Percentiles rank a stretch among this genome's conserved stretches.
phyloP scores from a whole-genome alignment of 2,329 filamentous ascomycete genomes.

The Sarocladium kiliense region DNA sequence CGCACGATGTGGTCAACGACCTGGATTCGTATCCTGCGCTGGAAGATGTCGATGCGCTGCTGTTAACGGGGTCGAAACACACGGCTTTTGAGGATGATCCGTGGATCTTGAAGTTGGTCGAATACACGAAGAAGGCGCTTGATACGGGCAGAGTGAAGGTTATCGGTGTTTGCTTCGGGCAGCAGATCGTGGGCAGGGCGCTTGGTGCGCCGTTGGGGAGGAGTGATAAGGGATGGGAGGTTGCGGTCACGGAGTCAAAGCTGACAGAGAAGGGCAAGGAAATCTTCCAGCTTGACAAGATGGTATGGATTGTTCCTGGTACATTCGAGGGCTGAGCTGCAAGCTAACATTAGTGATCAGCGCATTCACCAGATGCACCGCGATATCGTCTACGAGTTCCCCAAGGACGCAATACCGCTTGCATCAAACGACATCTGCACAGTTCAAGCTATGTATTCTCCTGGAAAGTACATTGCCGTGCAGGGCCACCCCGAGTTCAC shows the following conservation, averaged over 20 bases:
- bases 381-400: constrained; percentile 36
- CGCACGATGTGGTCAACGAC: constrained; percentile 6
- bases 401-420: constrained; percentile 32
- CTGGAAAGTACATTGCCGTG: constrained; percentile 32
- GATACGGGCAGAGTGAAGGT: constrained; percentile 32
- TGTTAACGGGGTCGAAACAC: constrained; percentile 16
- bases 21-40: constrained; percentile 1
- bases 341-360: constrained; percentile 15
- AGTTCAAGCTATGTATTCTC: constrained; percentile 38
- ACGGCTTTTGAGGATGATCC: constrained; percentile 36
- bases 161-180: constrained; percentile 43
- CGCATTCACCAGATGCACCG: constrained; percentile 43
- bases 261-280: constrained; percentile 33
- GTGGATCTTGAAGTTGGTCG: constrained; percentile 38
- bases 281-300: constrained; percentile 31
- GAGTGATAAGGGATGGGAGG: constrained; percentile 38
- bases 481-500: constrained; percentile 46
- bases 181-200: constrained; percentile 41
- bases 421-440: constrained; percentile 34
- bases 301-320: constrained; percentile 18
- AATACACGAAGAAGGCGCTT: constrained; percentile 29
- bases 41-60: neutral
- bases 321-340: neutral
- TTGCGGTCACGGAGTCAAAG: constrained; percentile 35
- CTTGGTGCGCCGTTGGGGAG: constrained; percentile 31